These are phyloP conservation scores for Nemania diffusa DNA, from an alignment of 2,329 filamentous ascomycete genomes.

Conservation along the genomic window DNA sequence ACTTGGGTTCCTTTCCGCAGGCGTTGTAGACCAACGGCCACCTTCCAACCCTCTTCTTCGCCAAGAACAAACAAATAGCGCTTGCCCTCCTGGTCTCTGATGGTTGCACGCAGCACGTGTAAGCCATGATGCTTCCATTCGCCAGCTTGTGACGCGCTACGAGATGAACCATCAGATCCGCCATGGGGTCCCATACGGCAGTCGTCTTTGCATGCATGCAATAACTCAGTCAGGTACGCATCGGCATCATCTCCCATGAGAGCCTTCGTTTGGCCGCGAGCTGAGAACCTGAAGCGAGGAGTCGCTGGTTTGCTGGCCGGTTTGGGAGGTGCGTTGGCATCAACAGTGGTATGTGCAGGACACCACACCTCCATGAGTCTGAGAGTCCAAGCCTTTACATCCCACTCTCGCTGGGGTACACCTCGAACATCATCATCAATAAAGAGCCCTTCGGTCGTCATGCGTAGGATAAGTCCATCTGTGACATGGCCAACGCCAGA, in stretches of 20 bases:
- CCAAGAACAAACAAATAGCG: slow-evolving; percentile 72
- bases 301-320: slow-evolving; percentile 60
- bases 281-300: slow-evolving; percentile 58
- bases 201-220: slow-evolving; percentile 71
- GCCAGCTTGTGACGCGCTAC: slow-evolving; percentile 62
- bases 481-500: slow-evolving; percentile 87
- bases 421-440: slow-evolving; percentile 94
- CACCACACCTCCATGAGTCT: slow-evolving; percentile 92
- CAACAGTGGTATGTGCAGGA: slow-evolving; percentile 68
- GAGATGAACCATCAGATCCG: slow-evolving; percentile 53
- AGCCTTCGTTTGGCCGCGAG: slow-evolving; percentile 61
- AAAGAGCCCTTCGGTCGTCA: slow-evolving; percentile 93
- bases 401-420: slow-evolving; percentile 97
- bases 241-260: slow-evolving; percentile 74
- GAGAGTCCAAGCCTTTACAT: slow-evolving; percentile 97
- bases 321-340: slow-evolving; percentile 56
- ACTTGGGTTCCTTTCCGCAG: slow-evolving; percentile 70
- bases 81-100: slow-evolving; percentile 74
- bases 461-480: slow-evolving; percentile 89
- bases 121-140: slow-evolving; percentile 66
- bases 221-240: slow-evolving; percentile 69
- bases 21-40: slow-evolving; percentile 69
- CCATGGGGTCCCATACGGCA: slow-evolving; percentile 67
- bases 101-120: slow-evolving; percentile 71
- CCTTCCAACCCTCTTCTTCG: slow-evolving; percentile 75